Conservation (phyloP, 2,329 filamentous ascomycete genomes). For the Neopestalotiopsis sp. region DNA sequence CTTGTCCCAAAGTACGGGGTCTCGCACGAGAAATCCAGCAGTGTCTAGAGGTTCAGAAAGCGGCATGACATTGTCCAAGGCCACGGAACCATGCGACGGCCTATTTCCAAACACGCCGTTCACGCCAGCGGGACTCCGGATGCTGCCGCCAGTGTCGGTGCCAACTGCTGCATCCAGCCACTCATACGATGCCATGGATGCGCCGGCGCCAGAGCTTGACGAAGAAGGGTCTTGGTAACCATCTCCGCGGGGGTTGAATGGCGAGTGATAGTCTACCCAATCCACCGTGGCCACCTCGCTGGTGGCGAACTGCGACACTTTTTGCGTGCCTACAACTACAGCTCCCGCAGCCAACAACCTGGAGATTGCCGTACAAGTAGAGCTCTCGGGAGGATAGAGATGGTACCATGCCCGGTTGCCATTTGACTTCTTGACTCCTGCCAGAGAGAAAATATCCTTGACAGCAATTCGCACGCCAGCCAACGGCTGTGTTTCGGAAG, state of each 20-base stretch:
- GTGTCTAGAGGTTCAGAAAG: background rate
- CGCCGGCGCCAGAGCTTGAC: background rate
- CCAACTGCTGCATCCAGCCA: constrained; percentile 53
- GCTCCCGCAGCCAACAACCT: constrained; percentile 65
- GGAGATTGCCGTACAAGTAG: constrained; percentile 58
- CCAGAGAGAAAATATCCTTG: constrained; percentile 67
- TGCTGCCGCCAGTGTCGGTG: constrained; percentile 45
- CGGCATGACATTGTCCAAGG: background rate
- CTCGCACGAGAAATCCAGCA: background rate
- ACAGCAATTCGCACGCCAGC: constrained; percentile 65
- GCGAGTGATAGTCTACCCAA: constrained; percentile 47
- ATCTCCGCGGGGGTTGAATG: constrained; percentile 42
- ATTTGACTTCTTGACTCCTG: constrained; percentile 58
- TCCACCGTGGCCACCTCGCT: constrained; percentile 54
- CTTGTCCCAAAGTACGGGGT: background rate
- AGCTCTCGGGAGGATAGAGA: constrained; percentile 54
- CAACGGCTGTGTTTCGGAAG: constrained; percentile 58
- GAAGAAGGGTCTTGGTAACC: constrained; percentile 1
- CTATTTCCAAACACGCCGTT: background rate
- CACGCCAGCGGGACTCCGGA: background rate
- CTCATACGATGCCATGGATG: constrained; percentile 44
- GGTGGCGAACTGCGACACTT: constrained; percentile 53
- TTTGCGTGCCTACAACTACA: constrained; percentile 53
- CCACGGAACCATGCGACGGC: background rate
- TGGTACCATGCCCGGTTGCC: constrained; percentile 65